Conservation (phyloP, 2,329 filamentous ascomycete species). For the Fusarium sp. region DNA sequence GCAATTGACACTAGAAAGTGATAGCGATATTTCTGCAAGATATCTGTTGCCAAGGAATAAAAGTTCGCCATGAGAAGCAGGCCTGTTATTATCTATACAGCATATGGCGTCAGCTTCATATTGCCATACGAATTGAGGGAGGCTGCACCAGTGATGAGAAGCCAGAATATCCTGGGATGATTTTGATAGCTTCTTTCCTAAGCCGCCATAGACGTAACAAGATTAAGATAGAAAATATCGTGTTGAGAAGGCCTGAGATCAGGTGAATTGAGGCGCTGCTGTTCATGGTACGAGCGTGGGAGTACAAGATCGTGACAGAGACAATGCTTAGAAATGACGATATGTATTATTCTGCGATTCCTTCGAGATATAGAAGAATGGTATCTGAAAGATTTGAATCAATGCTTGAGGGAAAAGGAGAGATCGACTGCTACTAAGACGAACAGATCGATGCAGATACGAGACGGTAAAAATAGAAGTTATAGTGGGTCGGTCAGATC, state of each 20-base stretch:
- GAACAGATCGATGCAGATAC: not conserved
- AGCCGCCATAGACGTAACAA: not conserved
- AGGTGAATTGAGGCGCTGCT: too few relatives aligned
- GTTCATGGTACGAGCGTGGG: accelerated
- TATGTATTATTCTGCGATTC: not conserved
- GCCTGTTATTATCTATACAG: not conserved
- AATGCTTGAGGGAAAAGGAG: too few relatives aligned
- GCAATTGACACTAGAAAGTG: accelerated
- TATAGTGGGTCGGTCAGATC: not conserved
- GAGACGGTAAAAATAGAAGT: not conserved
- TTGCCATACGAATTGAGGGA: not conserved
- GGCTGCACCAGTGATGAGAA: not conserved
- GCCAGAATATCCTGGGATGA: too few relatives aligned
- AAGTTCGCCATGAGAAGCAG: not conserved
- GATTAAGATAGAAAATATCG: accelerated
- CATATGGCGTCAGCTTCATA: not conserved
- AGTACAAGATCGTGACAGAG: not conserved
- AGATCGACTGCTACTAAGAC: not conserved
- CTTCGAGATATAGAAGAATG: accelerated
- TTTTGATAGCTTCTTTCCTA: not conserved
- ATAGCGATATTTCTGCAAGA: not conserved
- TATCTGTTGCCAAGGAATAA: accelerated
- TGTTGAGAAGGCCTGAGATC: not conserved
- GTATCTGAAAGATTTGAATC: too few relatives aligned
- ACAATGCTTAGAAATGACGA: not conserved